Evolutionary conservation across 2,329 filamentous ascomycete species (phyloP).

Genomic region (Pyricularia sp.): DNA sequence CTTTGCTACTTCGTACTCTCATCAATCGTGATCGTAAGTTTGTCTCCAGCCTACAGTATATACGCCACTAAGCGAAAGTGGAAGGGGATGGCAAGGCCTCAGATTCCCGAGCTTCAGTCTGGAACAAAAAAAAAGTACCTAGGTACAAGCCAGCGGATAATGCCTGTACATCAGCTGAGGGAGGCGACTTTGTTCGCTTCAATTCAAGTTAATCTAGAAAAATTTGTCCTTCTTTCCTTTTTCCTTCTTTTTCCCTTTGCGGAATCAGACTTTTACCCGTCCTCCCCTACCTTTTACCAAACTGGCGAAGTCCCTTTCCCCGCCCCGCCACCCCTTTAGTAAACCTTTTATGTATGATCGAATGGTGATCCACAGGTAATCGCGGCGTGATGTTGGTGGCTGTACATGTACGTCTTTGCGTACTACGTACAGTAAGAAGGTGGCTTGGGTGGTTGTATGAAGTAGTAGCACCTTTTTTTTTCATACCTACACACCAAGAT

Average conservation of each 20-base stretch:
- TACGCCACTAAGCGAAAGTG: neutral
- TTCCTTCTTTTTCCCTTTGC: neutral
- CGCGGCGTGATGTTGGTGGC: neutral
- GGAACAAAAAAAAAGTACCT: neutral
- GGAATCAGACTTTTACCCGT: neutral
- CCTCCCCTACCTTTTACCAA: neutral
- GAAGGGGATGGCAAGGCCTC: neutral
- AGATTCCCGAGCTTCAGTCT: neutral
- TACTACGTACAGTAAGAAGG: neutral
- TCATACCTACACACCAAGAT: neutral
- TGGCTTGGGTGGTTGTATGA: no score
- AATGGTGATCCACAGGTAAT: neutral
- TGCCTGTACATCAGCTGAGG: neutral
- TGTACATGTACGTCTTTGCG: neutral
- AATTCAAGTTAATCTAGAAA: neutral
- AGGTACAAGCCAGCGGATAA: neutral
- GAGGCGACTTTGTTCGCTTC: neutral
- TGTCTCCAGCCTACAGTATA: neutral
- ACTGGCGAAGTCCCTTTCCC: neutral
- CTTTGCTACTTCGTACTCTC: neutral
- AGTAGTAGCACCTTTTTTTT: neutral
- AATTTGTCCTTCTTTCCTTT: neutral
- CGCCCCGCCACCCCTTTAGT: neutral
- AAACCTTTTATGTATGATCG: neutral
- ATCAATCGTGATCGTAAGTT: neutral